A percentile compares a stretch with the other conserved stretches of the same genome.
Evolutionary conservation across 1,284 basidiomycete genomes (phyloP).

Genomic region (Porogramme epimiltina): DNA sequence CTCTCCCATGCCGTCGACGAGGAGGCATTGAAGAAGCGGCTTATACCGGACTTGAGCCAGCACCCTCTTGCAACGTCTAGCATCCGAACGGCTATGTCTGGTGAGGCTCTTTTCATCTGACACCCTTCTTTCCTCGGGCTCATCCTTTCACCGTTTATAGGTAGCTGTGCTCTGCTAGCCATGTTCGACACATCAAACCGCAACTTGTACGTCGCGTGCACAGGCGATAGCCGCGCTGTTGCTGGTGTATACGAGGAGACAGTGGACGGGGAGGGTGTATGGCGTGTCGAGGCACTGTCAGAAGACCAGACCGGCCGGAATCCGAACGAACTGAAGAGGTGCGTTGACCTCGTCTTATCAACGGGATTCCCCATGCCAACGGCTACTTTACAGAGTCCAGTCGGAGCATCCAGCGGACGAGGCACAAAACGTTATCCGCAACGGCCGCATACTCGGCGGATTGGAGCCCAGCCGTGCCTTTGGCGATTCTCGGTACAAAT

Average conservation of each 20-base stretch:
- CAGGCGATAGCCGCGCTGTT: constrained; percentile 95
- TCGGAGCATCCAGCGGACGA: constrained; percentile 89
- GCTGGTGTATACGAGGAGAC: constrained; percentile 87
- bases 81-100: constrained; percentile 80
- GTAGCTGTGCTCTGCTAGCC: constrained; percentile 87
- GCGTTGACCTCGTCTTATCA: constrained; percentile 10
- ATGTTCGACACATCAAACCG: constrained; percentile 82
- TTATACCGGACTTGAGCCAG: constrained; percentile 67
- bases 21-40: constrained; percentile 46
- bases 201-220: constrained; percentile 87
- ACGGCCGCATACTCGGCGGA: constrained; percentile 89
- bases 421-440: constrained; percentile 77
- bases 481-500: constrained; percentile 96
- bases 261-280: constrained; percentile 60
- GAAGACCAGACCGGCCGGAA: constrained; percentile 97
- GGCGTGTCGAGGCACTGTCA: constrained; percentile 90
- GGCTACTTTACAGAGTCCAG: constrained; percentile 62
- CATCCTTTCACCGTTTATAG: constrained; percentile 36
- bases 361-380: neutral
- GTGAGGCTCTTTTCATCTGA: constrained; percentile 33
- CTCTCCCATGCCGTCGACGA: constrained; percentile 61
- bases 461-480: constrained; percentile 95
- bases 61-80: constrained; percentile 70
- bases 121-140: neutral
- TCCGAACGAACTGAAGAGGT: constrained; percentile 78